Conservation (phyloP, 176 grass and related monocot species). For the Carex littledalei region DNA sequence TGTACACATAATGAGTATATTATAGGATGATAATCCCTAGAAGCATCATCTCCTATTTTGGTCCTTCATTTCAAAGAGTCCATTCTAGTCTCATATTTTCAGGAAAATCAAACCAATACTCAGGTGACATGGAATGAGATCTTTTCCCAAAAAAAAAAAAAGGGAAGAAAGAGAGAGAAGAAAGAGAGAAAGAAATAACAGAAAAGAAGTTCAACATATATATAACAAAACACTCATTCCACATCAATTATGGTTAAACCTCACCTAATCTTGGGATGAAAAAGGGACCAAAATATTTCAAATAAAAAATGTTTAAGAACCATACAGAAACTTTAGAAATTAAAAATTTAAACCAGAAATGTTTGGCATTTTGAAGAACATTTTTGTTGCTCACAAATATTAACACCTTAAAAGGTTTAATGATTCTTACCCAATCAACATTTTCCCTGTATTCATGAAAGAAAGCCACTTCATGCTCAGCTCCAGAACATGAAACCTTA, state of each 20-base stretch:
- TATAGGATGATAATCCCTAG: not conserved
- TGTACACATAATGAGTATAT: not conserved
- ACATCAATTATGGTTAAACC: not conserved
- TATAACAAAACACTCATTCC: not conserved
- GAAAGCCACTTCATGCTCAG: conserved; percentile 68
- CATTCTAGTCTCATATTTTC: not conserved
- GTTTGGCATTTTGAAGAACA: not conserved
- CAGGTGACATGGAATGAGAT: not conserved
- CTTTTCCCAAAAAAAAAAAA: too few species aligned
- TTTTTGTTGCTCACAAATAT: not conserved
- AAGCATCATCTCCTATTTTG: not conserved
- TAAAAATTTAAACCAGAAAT: not conserved
- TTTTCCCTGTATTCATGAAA: conserved; percentile 77
- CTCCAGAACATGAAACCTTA: conserved; percentile 66
- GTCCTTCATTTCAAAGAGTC: not conserved
- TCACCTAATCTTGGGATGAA: not conserved
- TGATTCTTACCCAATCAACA: conserved; percentile 79
- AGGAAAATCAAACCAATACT: not conserved
- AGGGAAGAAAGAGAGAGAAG: too few species aligned
- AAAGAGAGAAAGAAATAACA: too few species aligned
- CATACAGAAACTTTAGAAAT: not conserved
- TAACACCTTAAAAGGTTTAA: conserved; percentile 16
- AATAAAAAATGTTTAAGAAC: not conserved
- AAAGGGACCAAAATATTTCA: not conserved
- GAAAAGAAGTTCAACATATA: not conserved